A percentile compares a stretch with the other conserved stretches of the same genome.
phyloP scores from a whole-genome alignment of 805 yeast genomes.

The Ogataea philodendri region DNA sequence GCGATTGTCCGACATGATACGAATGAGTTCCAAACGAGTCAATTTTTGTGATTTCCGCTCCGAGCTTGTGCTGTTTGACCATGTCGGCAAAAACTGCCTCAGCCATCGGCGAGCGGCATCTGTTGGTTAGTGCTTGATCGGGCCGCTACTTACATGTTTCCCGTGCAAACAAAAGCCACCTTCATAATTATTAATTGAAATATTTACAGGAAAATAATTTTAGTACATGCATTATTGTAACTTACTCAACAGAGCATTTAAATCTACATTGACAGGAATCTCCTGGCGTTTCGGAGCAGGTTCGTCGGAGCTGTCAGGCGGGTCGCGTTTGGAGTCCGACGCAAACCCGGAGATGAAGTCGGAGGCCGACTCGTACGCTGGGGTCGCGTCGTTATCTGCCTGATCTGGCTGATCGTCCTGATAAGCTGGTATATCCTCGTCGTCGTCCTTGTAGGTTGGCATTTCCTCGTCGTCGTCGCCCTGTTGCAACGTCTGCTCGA shows the following conservation, averaged over 20 bases:
- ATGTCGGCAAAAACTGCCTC: constrained; percentile 80
- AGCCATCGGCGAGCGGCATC: constrained; percentile 97
- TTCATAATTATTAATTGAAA: constrained; percentile 14
- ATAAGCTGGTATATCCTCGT: constrained; percentile 8
- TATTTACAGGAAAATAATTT: constrained; percentile 1
- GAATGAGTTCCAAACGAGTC: constrained; percentile 91
- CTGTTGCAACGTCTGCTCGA: constrained; percentile 24
- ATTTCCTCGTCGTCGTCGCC: constrained; percentile 22
- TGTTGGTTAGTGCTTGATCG: constrained; percentile 23
- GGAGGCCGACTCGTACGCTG: constrained; percentile 5
- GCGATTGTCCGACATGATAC: constrained; percentile 78
- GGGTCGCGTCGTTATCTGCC: constrained; percentile 5
- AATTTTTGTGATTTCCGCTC: constrained; percentile 46
- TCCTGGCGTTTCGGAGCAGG: constrained; percentile 6
- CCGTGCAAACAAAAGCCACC: constrained; percentile 89
- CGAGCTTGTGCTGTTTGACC: constrained; percentile 51
- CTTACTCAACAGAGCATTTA: constrained; percentile 22
- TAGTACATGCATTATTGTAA: constrained; percentile 17
- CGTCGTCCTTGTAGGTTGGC: constrained; percentile 9
- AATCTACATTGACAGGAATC: constrained; percentile 18
- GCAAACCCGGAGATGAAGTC: constrained; percentile 7
- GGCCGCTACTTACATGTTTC: constrained; percentile 68
- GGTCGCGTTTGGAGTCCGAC: constrained; percentile 4
- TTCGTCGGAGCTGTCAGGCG: constrained; percentile 4
- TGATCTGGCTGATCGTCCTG: constrained; percentile 6